A percentile compares a stretch with the other conserved stretches of the same genome.
phyloP scores from a whole-genome alignment of 208 protist species.

The Acanthamoeba sp. region DNA sequence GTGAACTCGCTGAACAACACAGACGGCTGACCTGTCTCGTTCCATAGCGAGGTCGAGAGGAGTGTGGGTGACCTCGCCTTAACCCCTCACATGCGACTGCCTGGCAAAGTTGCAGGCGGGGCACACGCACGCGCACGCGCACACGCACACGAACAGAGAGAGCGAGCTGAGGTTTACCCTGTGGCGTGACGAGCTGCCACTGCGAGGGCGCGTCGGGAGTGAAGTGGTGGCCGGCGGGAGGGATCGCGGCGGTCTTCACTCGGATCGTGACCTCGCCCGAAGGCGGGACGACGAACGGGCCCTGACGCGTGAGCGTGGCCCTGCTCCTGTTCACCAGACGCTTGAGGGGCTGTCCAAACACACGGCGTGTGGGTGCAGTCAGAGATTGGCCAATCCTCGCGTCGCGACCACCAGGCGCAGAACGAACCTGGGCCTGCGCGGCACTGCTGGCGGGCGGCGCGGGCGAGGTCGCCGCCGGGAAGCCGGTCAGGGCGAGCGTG shows the following conservation, averaged over 20 bases:
- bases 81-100: no score
- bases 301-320: not conserved
- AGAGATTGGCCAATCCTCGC: no score
- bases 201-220: slow-evolving; percentile 25
- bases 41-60: not conserved
- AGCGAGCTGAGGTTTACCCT: not conserved
- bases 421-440: not conserved
- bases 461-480: not conserved
- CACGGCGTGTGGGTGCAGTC: not conserved
- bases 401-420: not conserved
- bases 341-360: not conserved
- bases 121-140: no score
- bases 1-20: not conserved
- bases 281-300: not conserved
- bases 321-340: slow-evolving; percentile 22
- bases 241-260: not conserved
- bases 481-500: not conserved
- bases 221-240: slow-evolving; percentile 13
- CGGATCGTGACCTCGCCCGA: not conserved
- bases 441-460: not conserved
- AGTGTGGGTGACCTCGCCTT: not conserved
- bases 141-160: no score
- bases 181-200: slow-evolving; percentile 7
- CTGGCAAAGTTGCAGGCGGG: no score
- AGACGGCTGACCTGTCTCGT: not conserved